phyloP scores from a whole-genome alignment of 352 stramenopile species.

The Globisporangium paddicum region DNA sequence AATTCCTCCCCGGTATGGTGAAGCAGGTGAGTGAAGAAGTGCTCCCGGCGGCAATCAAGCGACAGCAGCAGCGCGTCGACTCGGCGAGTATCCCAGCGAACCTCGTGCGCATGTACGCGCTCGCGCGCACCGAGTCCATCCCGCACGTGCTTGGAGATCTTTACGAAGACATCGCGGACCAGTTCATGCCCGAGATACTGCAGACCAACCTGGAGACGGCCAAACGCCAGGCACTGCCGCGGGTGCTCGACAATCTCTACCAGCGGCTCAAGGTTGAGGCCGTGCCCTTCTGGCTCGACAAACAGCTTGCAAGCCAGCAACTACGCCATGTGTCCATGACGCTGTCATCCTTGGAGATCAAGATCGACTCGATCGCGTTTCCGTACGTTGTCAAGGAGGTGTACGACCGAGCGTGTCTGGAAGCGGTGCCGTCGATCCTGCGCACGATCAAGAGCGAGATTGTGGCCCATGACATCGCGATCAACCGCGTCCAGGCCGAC shows the following conservation, averaged over 20 bases:
- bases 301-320: slow-evolving; percentile 35
- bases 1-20: slow-evolving; percentile 37
- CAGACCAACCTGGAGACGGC: slow-evolving; percentile 19
- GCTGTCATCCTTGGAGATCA: slow-evolving; percentile 32
- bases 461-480: slow-evolving; percentile 34
- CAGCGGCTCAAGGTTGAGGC: slow-evolving; percentile 46
- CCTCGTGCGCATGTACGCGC: slow-evolving; percentile 42
- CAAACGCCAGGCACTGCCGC: slow-evolving; percentile 33
- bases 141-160: slow-evolving; percentile 56
- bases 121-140: slow-evolving; percentile 50
- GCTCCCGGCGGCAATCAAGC: slow-evolving; percentile 31
- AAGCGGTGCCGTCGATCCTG: slow-evolving; percentile 53
- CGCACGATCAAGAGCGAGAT: slow-evolving; percentile 65
- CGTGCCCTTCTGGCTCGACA: slow-evolving; percentile 36
- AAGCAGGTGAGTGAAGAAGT: slow-evolving; percentile 26
- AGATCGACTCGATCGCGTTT: slow-evolving; percentile 48
- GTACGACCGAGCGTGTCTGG: slow-evolving; percentile 53
- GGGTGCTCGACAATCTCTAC: slow-evolving; percentile 49
- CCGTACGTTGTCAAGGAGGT: slow-evolving; percentile 58
- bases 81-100: slow-evolving; percentile 38
- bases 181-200: slow-evolving; percentile 41
- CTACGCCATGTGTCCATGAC: slow-evolving; percentile 42
- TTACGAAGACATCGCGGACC: slow-evolving; percentile 55
- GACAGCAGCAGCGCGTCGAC: slow-evolving; percentile 37
- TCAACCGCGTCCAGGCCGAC: slow-evolving; percentile 30